Percentiles rank a stretch among this genome's conserved stretches.
Conservation (phyloP, 1,284 basidiomycete species). For the Trichosporon sp. region DNA sequence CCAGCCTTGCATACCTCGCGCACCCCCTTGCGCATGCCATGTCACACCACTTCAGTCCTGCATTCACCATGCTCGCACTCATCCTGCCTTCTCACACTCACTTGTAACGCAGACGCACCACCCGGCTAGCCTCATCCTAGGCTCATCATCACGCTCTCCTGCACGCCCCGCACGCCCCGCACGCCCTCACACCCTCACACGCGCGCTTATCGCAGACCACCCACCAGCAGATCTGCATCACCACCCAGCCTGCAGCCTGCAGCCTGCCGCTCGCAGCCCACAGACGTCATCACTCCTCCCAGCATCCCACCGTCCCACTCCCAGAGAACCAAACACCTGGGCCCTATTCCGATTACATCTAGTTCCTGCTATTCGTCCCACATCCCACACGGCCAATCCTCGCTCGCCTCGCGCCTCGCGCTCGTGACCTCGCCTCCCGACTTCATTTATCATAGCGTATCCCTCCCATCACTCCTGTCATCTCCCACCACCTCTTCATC, state of each 20-base stretch:
- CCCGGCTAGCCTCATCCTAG: neutral
- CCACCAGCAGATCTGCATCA: neutral
- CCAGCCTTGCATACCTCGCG: neutral
- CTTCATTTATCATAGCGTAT: neutral
- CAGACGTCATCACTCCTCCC: constrained; percentile 1
- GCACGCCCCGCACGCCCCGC: neutral
- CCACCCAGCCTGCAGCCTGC: neutral
- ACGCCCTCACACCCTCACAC: neutral
- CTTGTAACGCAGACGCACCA: neutral
- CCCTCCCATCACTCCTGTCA: neutral
- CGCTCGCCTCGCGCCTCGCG: neutral
- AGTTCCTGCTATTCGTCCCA: neutral
- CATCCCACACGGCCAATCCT: neutral
- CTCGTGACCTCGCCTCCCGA: neutral
- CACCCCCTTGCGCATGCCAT: neutral
- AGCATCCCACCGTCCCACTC: neutral
- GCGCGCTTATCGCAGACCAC: neutral
- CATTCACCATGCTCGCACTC: neutral
- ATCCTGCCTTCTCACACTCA: constrained; percentile 2
- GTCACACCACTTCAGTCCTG: neutral
- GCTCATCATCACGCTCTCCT: no score
- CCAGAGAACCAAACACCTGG: neutral
- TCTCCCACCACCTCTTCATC: neutral
- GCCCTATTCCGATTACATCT: neutral
- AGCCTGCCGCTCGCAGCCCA: neutral